These are phyloP conservation scores for Nasturtium officinale DNA, from an alignment of 345 rosid species.

Conservation along the genomic window DNA sequence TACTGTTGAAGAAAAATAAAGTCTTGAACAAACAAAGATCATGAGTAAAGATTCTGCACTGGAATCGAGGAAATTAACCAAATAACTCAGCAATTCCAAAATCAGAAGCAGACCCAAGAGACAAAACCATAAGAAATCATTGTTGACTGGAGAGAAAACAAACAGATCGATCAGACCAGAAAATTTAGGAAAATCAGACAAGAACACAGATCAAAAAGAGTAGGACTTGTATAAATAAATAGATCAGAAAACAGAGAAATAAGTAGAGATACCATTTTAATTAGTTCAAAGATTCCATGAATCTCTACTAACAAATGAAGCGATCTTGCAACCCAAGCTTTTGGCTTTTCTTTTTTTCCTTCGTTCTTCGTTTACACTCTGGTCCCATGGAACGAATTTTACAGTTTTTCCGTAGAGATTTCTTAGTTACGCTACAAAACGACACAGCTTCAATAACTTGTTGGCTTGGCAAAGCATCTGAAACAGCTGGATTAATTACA, in stretches of 20 bases:
- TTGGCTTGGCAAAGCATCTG: conserved; percentile 37
- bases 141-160: not conserved
- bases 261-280: conserved; percentile 33
- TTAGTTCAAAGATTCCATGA: conserved; percentile 36
- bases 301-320: conserved; percentile 19
- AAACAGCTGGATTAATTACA: conserved; percentile 22
- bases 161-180: conserved; percentile 9
- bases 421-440: conserved; percentile 10
- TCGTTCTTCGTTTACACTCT: conserved; percentile 38
- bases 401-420: conserved; percentile 23
- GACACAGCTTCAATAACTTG: conserved; percentile 38
- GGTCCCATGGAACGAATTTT: conserved; percentile 31
- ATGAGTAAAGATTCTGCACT: not conserved
- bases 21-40: not conserved
- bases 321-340: conserved; percentile 38
- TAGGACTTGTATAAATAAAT: not conserved
- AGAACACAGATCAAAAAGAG: conserved; percentile 19
- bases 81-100: not conserved
- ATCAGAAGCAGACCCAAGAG: conserved; percentile 17
- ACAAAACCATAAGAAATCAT: conserved; percentile 14
- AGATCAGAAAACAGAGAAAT: conserved; percentile 20
- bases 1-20: not conserved
- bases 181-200: conserved; percentile 9
- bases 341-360: conserved; percentile 22
- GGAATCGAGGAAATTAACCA: conserved; percentile 20